Base-by-base conservation (phyloP, 768 basidiomycete species). In the Chalciporus chontae region DNA sequence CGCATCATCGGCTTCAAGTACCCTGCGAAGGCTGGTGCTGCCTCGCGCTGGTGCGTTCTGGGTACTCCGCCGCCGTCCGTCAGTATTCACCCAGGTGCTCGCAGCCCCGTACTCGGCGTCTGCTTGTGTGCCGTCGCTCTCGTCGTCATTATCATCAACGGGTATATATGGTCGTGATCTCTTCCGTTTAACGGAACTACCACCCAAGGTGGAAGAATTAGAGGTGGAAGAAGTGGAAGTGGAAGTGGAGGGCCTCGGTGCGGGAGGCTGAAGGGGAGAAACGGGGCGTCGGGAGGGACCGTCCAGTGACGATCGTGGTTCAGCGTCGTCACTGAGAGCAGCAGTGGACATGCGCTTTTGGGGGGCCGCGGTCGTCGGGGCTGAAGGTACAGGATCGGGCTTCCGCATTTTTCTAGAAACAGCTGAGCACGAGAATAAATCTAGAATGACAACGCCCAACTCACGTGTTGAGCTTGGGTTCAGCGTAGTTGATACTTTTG, bases 381-480 rank as follows among this genome's bases (percentile, higher is more conserved):
- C 59, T 13, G 73, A 70, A 24, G 76, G 70, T 13, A 66, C 66
- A 15, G 78, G 72, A 56, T 88, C 87, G 9, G 90, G 89, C 69
- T 91, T 91, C 40, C 90, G 84, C 90, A 92, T 91, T 80, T 92
- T 92, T 40, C 88, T 90, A 60, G 39, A 59, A 34, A 40, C 14
- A 19, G 29, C 7, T 31, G 29, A 31, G 29, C 29, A 9, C 29
- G 13, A 9, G 29, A 31, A 31, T 31, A 5, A n/a, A 11, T 13
- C 9, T 5, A 31, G 29, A 31, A 10, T 31, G 29, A 31, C 10
- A 31, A 31, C 10, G 29, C 40, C 26, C 26, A 37, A 80, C 83
- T 45, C 63, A 89, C 88, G 88, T 92, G 65, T 92, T 91, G 19
- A 93, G 76, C 63, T 91, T 93, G 10, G 90, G 90, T 62, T 93